Conservation (phyloP, 2,329 filamentous ascomycete species). For the Colletotrichum costaricense region DNA sequence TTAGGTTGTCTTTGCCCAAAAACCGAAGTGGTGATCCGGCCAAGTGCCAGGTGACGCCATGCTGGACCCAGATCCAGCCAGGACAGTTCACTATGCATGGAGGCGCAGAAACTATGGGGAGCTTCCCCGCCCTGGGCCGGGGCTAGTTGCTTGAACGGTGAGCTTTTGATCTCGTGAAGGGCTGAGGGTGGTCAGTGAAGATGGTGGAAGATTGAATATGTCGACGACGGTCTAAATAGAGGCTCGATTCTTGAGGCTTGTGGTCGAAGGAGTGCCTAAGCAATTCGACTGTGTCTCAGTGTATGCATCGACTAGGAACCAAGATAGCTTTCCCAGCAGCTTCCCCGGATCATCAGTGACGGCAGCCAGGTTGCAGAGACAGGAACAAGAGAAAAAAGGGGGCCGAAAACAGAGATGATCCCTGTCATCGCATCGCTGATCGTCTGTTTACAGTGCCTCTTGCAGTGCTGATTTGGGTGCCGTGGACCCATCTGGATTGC, state of each 20-base stretch:
- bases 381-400: constrained; percentile 22
- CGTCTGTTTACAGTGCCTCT: neutral
- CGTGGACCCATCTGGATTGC: neutral
- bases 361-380: constrained; percentile 1
- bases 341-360: constrained; percentile 33
- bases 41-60: constrained; percentile 31
- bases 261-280: neutral
- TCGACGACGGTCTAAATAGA: neutral
- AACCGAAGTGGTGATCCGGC: constrained; percentile 17
- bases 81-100: constrained; percentile 20
- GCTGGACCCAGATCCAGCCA: constrained; percentile 19
- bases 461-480: neutral
- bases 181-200: constrained; percentile 3
- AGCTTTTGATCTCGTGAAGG: neutral
- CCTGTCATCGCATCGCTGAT: constrained; percentile 24
- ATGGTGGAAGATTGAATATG: neutral
- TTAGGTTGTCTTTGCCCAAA: neutral
- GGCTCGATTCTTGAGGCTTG: neutral
- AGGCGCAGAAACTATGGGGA: constrained; percentile 6
- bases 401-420: constrained; percentile 19
- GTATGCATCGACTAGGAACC: neutral
- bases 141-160: constrained; percentile 10
- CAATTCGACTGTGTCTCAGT: neutral
- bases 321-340: constrained; percentile 12
- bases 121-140: constrained; percentile 20